Evolutionary conservation across 768 basidiomycete genomes (phyloP), one percentile per base, ranked within the genome.

Genomic region (Boletus fagicola): DNA sequence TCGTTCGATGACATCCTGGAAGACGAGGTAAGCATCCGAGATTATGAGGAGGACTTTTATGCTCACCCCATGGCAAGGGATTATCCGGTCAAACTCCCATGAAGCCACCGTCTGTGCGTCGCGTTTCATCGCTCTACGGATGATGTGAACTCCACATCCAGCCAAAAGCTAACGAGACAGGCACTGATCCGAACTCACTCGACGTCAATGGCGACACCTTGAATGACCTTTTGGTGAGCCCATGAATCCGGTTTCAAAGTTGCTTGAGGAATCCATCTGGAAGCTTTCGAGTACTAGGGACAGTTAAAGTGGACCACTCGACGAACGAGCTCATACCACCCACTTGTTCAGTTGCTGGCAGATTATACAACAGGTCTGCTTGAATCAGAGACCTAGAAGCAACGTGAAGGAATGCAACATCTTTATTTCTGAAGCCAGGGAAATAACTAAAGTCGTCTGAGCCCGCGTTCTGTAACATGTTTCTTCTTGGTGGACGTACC

Each of bases 281-380:
- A 66, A 6, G 67, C 63, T 66, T 70, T 74, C 15, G 76, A 76
- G 59, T 78, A 78, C 77, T 78, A 42, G 46, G 9, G 4, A 33
- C 15, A 11, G 26, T 47, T 53, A 33, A 39, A 31, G 30, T 40
- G 1, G 22, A 50, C 15, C 1, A 35, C 18, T 11, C 11, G 12
- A 47, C 28, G 6, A 22, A 46, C 9, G 6, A 51, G 28, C 7
- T 7, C 33, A 5, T 31, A 12, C 2, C n/a, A 51, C 69, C 50
- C 31, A 84, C 85, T 74, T 94, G 92, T 71, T 95, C 92, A 2
- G 69, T 85, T 5, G 83, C 76, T 1, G 92, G 91, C 13, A 95
- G 75, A 74, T 94, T 94, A 76, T 92, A 83, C 3, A 95, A 70
- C 44, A 95, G 75, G 70, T 97, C 94, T 2, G 90, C 94, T 69